Percentiles rank a stretch among this genome's conserved stretches.
Evolutionary conservation across 164 flowering plant species (phyloP).

Genomic region (Vitis labrusca): DNA sequence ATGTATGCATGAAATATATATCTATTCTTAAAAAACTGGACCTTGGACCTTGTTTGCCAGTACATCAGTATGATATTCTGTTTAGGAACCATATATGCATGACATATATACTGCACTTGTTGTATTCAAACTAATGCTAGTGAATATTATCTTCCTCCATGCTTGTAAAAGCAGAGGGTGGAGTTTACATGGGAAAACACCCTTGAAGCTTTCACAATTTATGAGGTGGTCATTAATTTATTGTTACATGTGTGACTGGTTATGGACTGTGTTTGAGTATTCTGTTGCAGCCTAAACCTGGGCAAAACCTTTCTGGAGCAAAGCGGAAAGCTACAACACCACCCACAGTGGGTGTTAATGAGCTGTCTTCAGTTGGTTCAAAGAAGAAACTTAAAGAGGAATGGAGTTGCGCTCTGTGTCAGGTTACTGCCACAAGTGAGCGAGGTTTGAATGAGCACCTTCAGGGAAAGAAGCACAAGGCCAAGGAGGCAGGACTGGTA

Average conservation of each 20-base stretch:
- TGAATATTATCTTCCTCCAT: not conserved
- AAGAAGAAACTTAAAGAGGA: constrained; percentile 39
- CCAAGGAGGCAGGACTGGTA: constrained; percentile 29
- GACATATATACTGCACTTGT: not conserved
- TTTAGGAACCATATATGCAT: not conserved
- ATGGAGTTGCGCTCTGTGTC: constrained; percentile 59
- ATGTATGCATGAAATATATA: not conserved
- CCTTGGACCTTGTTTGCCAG: no score
- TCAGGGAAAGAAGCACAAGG: constrained; percentile 44
- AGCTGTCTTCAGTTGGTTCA: constrained; percentile 8
- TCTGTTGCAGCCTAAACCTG: constrained; percentile 39
- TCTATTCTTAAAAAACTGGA: not conserved
- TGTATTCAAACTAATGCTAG: not conserved
- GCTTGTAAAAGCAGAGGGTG: not conserved
- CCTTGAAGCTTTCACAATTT: not conserved
- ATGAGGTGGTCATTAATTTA: not conserved
- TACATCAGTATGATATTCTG: not conserved
- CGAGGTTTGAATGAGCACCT: constrained; percentile 34
- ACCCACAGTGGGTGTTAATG: constrained; percentile 11
- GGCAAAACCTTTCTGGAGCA: constrained; percentile 18
- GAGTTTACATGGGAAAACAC: not conserved
- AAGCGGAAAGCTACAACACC: constrained; percentile 35
- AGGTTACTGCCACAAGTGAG: constrained; percentile 39
- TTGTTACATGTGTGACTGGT: not conserved
- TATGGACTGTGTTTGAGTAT: constrained; percentile 11